Evolutionary conservation across 768 basidiomycete genomes (phyloP), one percentile per base, ranked within the genome.

Genomic region (Piloderma croceum): DNA sequence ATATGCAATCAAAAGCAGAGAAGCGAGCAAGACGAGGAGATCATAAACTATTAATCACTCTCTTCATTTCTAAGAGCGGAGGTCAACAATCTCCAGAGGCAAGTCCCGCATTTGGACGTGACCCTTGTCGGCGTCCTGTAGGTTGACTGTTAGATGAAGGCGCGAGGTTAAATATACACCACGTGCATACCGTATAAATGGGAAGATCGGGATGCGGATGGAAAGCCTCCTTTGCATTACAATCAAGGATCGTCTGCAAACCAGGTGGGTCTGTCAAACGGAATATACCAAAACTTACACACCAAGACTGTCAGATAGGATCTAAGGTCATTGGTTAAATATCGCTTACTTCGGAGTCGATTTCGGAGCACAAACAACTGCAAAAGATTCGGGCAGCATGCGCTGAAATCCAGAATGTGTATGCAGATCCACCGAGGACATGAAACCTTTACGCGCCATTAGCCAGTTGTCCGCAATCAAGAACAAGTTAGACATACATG

Each of bases 351-450:
- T 81, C 0, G 90, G 90, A 15, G 70, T 78, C 1, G 77, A 81
- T 29, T 34, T 74, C 77, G 91, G 91, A 3, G 90, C 88, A 53
- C 89, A 92, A 12, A 96, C 91, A 27, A 94, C 86, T 1, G 91
- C 91, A 56, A 94, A 88, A 0, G 88, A 90, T 56, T 96, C 91
- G 0, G 85, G 86, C 3, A 96, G 73, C 82, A 90, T 91, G 24
- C 77, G 61, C 51, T 94, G 91, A 63, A 92, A 96, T 6, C 77
- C 83, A 1, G 86, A 81, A 59, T 93, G 91, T 3, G 90, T 93
- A 51, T 96, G 91, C 17, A 96, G 61, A 58, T 94, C 91, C 13
- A 93, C 82, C 6, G 90, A 93, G 5, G 90, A 92, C 86, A 94
- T 90, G 66, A 96, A 96, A 60, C 81, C 81, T 83, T 43, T 31